Base-by-base conservation (phyloP, 2,329 filamentous ascomycete species). In the Xylariales sp. region DNA sequence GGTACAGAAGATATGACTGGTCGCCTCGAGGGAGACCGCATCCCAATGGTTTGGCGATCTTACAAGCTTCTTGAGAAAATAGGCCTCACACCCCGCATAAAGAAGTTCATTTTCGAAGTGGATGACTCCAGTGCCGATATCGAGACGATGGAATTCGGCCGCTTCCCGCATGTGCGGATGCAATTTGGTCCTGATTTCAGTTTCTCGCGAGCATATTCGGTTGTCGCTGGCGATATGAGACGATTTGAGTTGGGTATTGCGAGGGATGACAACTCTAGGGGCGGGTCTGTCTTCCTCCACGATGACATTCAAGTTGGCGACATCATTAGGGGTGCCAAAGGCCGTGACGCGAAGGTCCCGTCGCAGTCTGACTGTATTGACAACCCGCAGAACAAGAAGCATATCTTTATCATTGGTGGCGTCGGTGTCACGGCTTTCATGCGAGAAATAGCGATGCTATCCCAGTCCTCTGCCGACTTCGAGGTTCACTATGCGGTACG, bases 261-360 rank as follows among this genome's bases (percentile, higher is more conserved):
- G 2, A 68, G 76, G 4, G 76, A 76, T 9, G 63, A 69, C 4
- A 57, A 67, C 1, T 77, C 73, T 42, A 70, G 79, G 3, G 80
- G 81, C 8, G 81, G 77, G 0, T 84, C 80, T 0, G 56, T 59
- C 14, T 82, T 73, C 49, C 57, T 84, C 1, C 80, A 84, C 51
- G 61, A 76, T 7, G 44, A 45, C 4, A 15, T 78, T 42, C 64
- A 63, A 29, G 69, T 78, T 8, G 74, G 74, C 33, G 69, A 78
- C 29, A 52, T 74, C 10, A 48, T 78, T 21, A 63, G 64, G 41
- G 59, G 77, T 11, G 61, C 60, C 18, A 58, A 54, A 44, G 57
- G 57, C 9, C 51, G 54, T 20, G 32, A 42, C 8, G 29, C 21
- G 2, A 9, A 44, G 38, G 16, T 7, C 8, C n/a, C 34, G 4